phyloP scores from a whole-genome alignment of 2,329 filamentous ascomycete species.

The Penicillium thymicola region DNA sequence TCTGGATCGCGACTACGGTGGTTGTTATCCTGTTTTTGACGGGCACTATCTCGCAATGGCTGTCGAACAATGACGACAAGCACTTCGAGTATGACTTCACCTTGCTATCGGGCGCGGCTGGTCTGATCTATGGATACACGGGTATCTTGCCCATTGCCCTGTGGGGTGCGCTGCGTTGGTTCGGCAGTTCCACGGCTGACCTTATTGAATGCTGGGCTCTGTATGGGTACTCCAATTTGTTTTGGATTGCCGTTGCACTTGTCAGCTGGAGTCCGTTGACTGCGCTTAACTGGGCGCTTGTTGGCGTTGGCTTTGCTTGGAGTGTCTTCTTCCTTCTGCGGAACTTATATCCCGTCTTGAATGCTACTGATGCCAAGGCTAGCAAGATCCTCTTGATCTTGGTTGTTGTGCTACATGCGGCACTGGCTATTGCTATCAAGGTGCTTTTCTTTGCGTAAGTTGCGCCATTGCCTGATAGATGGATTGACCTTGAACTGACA shows the following conservation, averaged over 20 bases:
- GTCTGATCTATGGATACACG: constrained; percentile 94
- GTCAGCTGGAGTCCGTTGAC: constrained; percentile 85
- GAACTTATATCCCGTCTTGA: constrained; percentile 87
- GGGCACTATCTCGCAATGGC: constrained; percentile 89
- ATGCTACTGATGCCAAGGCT: constrained; percentile 85
- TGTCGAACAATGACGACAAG: constrained; percentile 63
- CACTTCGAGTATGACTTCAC: constrained; percentile 90
- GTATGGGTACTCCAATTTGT: constrained; percentile 93
- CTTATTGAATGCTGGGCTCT: constrained; percentile 92
- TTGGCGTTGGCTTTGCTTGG: constrained; percentile 77
- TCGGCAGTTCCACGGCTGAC: constrained; percentile 89
- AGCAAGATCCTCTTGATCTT: constrained; percentile 82
- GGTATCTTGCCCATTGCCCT: constrained; percentile 77
- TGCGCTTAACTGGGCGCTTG: constrained; percentile 90
- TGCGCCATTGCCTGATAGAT: not conserved
- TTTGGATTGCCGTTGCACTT: constrained; percentile 93
- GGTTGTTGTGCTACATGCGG: constrained; percentile 81
- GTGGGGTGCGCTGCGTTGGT: constrained; percentile 89
- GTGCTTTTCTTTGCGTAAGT: constrained; percentile 84
- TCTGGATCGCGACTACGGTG: constrained; percentile 98
- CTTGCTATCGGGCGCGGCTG: constrained; percentile 82
- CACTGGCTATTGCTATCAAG: constrained; percentile 91
- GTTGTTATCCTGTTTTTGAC: constrained; percentile 93
- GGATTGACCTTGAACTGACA: constrained; percentile 11
- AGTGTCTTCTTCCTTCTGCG: constrained; percentile 80